Evolutionary conservation across 345 rosid genomes (phyloP).

Genomic region (Rubroshorea leprosula): DNA sequence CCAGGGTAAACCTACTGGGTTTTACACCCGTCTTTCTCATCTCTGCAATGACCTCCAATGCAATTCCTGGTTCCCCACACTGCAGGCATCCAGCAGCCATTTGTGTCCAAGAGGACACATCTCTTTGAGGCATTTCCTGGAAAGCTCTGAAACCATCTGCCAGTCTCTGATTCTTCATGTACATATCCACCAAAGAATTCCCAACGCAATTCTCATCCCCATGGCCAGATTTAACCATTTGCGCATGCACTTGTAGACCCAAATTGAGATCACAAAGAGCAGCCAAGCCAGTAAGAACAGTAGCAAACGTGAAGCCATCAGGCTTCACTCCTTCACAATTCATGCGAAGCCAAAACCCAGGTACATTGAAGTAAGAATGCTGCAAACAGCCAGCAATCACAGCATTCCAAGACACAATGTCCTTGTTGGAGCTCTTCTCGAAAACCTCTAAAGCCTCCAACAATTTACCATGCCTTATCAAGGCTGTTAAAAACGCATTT

Average conservation of each 20-base stretch:
- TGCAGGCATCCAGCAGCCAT: slow-evolving; percentile 41
- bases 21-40: slow-evolving; percentile 37
- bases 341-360: slow-evolving; percentile 38
- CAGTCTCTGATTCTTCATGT: too few relatives aligned
- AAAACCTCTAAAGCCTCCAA: slow-evolving; percentile 38
- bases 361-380: too few relatives aligned
- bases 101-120: slow-evolving; percentile 47
- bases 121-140: slow-evolving; percentile 31
- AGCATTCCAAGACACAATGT: too few relatives aligned
- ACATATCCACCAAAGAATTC: too few relatives aligned
- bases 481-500: too few relatives aligned
- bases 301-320: slow-evolving; percentile 44
- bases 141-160: too few relatives aligned
- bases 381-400: too few relatives aligned
- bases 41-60: slow-evolving; percentile 30
- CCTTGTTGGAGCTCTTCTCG: slow-evolving; percentile 23
- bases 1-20: slow-evolving; percentile 49
- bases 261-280: slow-evolving; percentile 26
- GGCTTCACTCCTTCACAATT: slow-evolving; percentile 38
- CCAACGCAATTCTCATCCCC: too few relatives aligned
- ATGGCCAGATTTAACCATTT: slow-evolving; percentile 40
- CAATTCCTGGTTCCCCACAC: slow-evolving; percentile 39
- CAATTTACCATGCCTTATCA: slow-evolving; percentile 37
- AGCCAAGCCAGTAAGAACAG: slow-evolving; percentile 42
- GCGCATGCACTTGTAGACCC: slow-evolving; percentile 50